Base-by-base conservation (phyloP, 805 yeast species). In the Yarrowia keelungensis region DNA sequence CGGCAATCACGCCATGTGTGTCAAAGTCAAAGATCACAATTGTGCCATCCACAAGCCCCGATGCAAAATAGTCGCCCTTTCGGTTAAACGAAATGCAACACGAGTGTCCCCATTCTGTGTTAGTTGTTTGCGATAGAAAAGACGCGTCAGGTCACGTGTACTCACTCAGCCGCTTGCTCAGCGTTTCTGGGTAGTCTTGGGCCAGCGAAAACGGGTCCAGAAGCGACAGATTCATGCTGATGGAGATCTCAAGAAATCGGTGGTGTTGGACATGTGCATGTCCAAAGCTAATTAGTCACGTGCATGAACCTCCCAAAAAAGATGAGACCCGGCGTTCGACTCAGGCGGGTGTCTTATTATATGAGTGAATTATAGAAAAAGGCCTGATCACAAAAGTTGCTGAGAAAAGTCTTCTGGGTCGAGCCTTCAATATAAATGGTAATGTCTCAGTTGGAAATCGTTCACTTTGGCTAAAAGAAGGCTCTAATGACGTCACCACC, bases 131-230 rank as follows among this genome's bases (percentile, higher is more conserved):
- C n/a, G n/a, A n/a, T n/a, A n/a, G n/a, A 14, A 22, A 19, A 1
- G 12, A 4, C 51, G 36, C n/a, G 51, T 11, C 32, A 14, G 3
- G 3, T n/a, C 16, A 12, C 50, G 15, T 22, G n/a, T 19, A 70
- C 78, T 54, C 69, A 76, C 78, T 69, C 12, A 92, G 79, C 0
- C 93, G 87, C 70, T 87, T 87, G 1, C 89, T 84, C n/a, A 91
- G 83, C 1, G 89, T 84, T 70, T 93, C 97, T 0, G 98, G 98
- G 74, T 85, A 93, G 75, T 93, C 98, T 74, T 91, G 92, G 22
- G 97, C 89, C 26, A 94, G 92, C 1, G 94, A 87, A 77, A 92
- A 91, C 3, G 98, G 98, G 77, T 93, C 98, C 71, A 91, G 85
- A 32, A 94, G 82, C 10, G 95, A 83, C 42, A 92, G 81, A 77